These are phyloP conservation scores for Trichoderma virens DNA, from an alignment of 495 filamentous ascomycete genomes.

Conservation along the genomic window DNA sequence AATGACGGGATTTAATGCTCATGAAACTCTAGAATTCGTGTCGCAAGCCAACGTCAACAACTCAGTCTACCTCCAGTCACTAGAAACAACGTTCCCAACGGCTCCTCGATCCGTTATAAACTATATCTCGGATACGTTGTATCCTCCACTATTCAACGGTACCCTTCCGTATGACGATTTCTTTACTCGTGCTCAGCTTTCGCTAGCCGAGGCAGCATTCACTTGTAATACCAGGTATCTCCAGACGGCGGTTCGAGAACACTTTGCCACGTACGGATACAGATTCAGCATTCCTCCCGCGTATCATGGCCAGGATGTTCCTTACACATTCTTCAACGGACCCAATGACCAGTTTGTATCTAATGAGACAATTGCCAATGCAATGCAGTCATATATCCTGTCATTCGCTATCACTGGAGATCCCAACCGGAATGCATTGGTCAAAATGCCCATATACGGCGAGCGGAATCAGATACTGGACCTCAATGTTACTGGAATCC, in stretches of 20 bases:
- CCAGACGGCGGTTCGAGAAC: not conserved
- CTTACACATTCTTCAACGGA: conserved; percentile 9
- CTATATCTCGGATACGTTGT: too few relatives aligned
- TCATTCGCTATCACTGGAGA: not conserved
- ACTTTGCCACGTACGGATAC: not conserved
- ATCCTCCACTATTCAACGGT: too few relatives aligned
- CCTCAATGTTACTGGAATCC: too few relatives aligned
- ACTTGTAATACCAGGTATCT: conserved; percentile 12
- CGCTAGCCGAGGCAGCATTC: not conserved
- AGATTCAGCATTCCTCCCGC: conserved; percentile 2
- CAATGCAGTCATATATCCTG: not conserved
- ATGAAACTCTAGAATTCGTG: too few relatives aligned
- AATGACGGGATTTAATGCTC: too few relatives aligned
- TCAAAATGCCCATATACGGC: not conserved
- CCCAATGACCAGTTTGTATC: conserved; percentile 5
- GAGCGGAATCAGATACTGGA: too few relatives aligned
- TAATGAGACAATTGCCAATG: conserved; percentile 9
- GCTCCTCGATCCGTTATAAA: too few relatives aligned
- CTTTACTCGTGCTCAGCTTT: too few relatives aligned
- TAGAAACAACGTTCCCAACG: too few relatives aligned
- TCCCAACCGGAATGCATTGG: not conserved
- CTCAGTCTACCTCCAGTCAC: too few relatives aligned
- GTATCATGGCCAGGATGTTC: conserved; percentile 2
- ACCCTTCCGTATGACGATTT: too few relatives aligned
- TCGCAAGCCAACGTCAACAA: too few relatives aligned